Base-by-base conservation (phyloP, 1,284 basidiomycete genomes). In the Austropuccinia psidii region DNA sequence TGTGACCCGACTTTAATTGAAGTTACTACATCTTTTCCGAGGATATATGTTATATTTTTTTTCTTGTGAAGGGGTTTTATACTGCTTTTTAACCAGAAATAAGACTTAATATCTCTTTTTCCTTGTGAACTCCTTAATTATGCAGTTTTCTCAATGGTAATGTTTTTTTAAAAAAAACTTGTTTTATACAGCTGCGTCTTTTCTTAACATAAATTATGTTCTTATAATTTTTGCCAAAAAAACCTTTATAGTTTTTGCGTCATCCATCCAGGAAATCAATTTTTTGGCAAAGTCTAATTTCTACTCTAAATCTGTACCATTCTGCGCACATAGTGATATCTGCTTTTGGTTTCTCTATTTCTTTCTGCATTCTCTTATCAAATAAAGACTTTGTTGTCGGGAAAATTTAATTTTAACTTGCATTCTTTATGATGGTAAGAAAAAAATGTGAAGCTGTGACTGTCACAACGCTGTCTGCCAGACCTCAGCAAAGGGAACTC, bases 1-100 rank as follows among this genome's bases (percentile, higher is more conserved):
- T n/a, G 61, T 64, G n/a, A 64, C 43, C 35, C 61, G 61, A 1
- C 39, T 64, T 49, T 64, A 17, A 64, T 11, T n/a, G n/a, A n/a
- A n/a, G n/a, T n/a, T n/a, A n/a, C n/a, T 45, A 45, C 11, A n/a
- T 11, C n/a, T n/a, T 11, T 45, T 11, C 11, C 43, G n/a, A 45
- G 11, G 43, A 45, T 11, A 45, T 11, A n/a, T n/a, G n/a, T n/a
- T n/a, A n/a, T 11, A 45, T 45, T 11, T 45, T 11, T 45, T 45
- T 45, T 45, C 43, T 11, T 45, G 11, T 45, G 43, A n/a, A n/a
- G 43, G 11, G 43, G n/a, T 11, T 45, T 45, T 11, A 45, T n/a
- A 11, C 43, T 45, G 11, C n/a, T 45, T 45, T n/a, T n/a, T n/a
- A n/a, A n/a, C n/a, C n/a, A n/a, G n/a, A n/a, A n/a, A n/a, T n/a